Evolutionary conservation across 805 yeast species (phyloP), one percentile per base, ranked within the genome.

Genomic region (Brettanomyces naardenensis): DNA sequence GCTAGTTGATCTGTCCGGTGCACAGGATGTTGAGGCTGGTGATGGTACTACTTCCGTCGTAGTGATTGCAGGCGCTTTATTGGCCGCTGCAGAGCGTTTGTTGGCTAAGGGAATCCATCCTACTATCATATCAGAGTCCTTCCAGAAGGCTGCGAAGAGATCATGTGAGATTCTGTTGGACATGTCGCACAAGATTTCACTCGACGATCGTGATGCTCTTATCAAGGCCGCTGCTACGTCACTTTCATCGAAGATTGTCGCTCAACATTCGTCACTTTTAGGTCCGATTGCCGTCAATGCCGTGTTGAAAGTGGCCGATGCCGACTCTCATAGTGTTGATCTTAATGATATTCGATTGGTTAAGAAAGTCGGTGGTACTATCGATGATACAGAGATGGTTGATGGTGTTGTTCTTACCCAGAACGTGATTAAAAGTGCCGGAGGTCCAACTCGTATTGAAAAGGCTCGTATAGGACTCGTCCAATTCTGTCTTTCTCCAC

Each of bases 1-100:
- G 97, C 59, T 75, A 54, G 98, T 92, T 32, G 97, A 92, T 58
- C 85, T 92, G 20, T 82, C 95, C 42, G 96, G 89, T 30, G 97
- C 98, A 1, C 99, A 92, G 64, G 99, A 92, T 53, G 83, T 89
- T 28, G 99, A 89, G 62, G 98, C 97, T n/a, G 99, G 99, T 39
- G 99, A 92, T 59, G 99, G 99, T 46, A 92, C 99, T 25, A 92
- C 99, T 0, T 81, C 96, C 2, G 98, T 92, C 23, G 98, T 94
- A 21, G 90, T 92, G 39, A 69, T 92, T 44, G 86, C 97, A 5
- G 99, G 98, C 27, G 90, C 97, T 4, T 64, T 92, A 35, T 68
- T 92, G 39, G 95, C 90, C 22, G 98, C 98, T 14, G 95, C 97
- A 39, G 98, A 92, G 52, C 80, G 81, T 58, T 69, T 92, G 42